Evolutionary conservation across 31 red algal species (phyloP), one percentile per base, ranked within the genome.

Genomic region (Bonnemaisonia californica): DNA sequence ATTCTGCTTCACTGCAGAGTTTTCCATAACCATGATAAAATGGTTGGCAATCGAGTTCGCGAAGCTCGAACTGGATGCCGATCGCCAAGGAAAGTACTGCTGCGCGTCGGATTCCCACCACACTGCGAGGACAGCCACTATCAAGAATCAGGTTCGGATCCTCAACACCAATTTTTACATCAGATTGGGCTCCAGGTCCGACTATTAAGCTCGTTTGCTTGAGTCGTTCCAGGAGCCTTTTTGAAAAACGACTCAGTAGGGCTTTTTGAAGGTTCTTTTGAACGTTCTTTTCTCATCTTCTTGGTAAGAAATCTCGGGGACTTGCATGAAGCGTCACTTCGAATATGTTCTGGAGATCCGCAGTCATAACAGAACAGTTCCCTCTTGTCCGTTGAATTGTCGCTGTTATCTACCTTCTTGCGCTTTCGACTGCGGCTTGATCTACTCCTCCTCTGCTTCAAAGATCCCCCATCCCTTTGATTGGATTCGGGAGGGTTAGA

Each of bases 61-160:
- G 57, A 18, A 61, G 57, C 8, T 29, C 57, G 31, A 13, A 61
- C 31, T 61, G 26, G 31, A 61, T 18, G 26, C 16, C 57, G 26
- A 61, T 23, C 31, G 57, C 57, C 57, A 61, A 61, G 31, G 26
- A 0, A 0, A 61, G 16, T 18, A 29, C 57, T n/a, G n/a, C n/a
- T n/a, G n/a, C n/a, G n/a, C n/a, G n/a, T n/a, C n/a, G n/a, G n/a
- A n/a, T n/a, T n/a, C n/a, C n/a, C n/a, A n/a, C n/a, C n/a, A 69
- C 64, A 38, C 0, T 69, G 26, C 64, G 64, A 31, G 64, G 64
- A 34, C 64, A 69, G 33, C 24, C 26, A 69, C 4, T 0, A 38
- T 69, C 64, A 37, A 69, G 64, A 69, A 69, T 69, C 39, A 34
- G 64, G 19, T 69, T 0, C 4, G 64, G 64, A 34, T 69, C 64